Conservation (phyloP, 2,329 filamentous ascomycete species). For the Aaosphaeria arxii region DNA sequence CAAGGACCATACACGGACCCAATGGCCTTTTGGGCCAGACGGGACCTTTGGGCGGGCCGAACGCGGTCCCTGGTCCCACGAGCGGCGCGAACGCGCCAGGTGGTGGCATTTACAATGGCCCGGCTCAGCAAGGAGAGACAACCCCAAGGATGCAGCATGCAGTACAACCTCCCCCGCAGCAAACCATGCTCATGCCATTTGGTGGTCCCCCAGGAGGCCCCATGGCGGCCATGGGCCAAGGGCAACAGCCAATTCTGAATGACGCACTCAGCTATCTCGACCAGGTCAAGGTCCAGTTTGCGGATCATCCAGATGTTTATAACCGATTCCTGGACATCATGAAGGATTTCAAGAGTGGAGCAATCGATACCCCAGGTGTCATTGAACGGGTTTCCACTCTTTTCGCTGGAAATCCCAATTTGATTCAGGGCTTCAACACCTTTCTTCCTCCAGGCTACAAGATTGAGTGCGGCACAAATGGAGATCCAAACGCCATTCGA, state of each 20-base stretch:
- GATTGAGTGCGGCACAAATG: slow-evolving; percentile 91
- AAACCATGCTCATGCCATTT: slow-evolving; percentile 48
- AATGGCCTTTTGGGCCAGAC: slow-evolving; percentile 72
- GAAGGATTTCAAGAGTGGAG: slow-evolving; percentile 99
- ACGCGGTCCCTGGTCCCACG: slow-evolving; percentile 51
- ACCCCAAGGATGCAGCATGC: slow-evolving; percentile 61
- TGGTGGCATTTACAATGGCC: slow-evolving; percentile 68
- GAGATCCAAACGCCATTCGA: slow-evolving; percentile 92
- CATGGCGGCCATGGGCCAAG: slow-evolving; percentile 62
- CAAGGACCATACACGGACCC: slow-evolving; percentile 80
- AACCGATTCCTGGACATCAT: slow-evolving; percentile 97
- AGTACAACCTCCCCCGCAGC: slow-evolving; percentile 52
- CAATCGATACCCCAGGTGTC: slow-evolving; percentile 96
- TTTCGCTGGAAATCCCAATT: slow-evolving; percentile 90
- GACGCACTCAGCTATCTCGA: slow-evolving; percentile 93
- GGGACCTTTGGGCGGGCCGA: slow-evolving; percentile 50
- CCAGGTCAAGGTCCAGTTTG: slow-evolving; percentile 97
- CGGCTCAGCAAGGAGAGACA: slow-evolving; percentile 59
- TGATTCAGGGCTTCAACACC: slow-evolving; percentile 98
- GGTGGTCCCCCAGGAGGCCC: slow-evolving; percentile 35
- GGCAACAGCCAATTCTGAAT: slow-evolving; percentile 81
- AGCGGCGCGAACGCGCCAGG: slow-evolving; percentile 59
- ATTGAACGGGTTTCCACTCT: slow-evolving; percentile 95
- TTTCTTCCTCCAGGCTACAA: slow-evolving; percentile 94
- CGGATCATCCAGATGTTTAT: slow-evolving; percentile 95